These are phyloP conservation scores for Kuraishia hungarica DNA, from an alignment of 805 yeast genomes.

Conservation along the genomic window DNA sequence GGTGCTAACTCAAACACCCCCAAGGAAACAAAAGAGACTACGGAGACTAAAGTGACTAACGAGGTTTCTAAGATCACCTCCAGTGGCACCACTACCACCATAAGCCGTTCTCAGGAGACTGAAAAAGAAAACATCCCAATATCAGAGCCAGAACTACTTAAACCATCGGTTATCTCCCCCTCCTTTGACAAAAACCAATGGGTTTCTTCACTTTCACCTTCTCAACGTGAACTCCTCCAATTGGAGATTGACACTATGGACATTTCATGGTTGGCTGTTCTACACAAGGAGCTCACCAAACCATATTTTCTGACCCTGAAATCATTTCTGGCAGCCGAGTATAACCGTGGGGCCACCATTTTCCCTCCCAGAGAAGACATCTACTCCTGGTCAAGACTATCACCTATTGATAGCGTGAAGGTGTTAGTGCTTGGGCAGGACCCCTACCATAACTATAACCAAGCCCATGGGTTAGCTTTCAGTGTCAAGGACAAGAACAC, in stretches of 20 bases:
- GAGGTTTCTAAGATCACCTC: too few species aligned
- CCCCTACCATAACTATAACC: constrained; percentile 88
- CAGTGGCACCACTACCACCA: too few species aligned
- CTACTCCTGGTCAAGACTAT: constrained; percentile 86
- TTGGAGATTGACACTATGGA: constrained; percentile 68
- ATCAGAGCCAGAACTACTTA: too few species aligned
- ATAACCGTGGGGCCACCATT: constrained; percentile 35
- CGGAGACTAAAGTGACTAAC: neutral
- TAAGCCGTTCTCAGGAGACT: too few species aligned
- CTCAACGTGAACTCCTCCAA: constrained; percentile 41
- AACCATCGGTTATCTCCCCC: neutral
- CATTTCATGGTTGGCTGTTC: constrained; percentile 65
- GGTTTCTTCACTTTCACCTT: constrained; percentile 37
- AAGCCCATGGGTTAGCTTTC: constrained; percentile 96
- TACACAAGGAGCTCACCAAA: constrained; percentile 68
- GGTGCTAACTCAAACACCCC: too few species aligned
- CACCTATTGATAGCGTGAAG: constrained; percentile 66
- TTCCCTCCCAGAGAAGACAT: constrained; percentile 76
- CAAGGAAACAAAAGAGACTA: too few species aligned
- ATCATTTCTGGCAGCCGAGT: constrained; percentile 44
- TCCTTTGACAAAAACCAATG: constrained; percentile 43
- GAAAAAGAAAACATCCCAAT: neutral
- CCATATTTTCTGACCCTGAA: constrained; percentile 78
- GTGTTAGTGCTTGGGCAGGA: constrained; percentile 91
- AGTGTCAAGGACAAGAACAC: constrained; percentile 77